These are phyloP conservation scores for Oryza longistaminata DNA, from an alignment of 176 grass and related monocot species.

Conservation along the genomic window DNA sequence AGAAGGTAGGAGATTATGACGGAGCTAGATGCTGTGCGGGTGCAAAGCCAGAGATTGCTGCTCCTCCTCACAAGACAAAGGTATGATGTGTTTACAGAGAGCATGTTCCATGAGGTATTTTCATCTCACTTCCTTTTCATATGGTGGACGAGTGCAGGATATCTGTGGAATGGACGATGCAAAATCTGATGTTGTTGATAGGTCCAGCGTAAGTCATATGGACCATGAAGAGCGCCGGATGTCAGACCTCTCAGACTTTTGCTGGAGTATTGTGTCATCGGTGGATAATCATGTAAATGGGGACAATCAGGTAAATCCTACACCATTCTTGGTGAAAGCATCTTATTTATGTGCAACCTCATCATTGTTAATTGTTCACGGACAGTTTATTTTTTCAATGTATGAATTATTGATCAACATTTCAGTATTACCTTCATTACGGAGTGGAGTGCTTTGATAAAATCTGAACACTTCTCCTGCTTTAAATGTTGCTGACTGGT, in stretches of 20 bases:
- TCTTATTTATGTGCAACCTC: neutral
- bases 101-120: neutral
- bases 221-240: constrained; percentile 84
- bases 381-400: constrained; percentile 7
- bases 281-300: constrained; percentile 63
- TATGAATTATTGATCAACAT: constrained; percentile 1
- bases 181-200: constrained; percentile 34
- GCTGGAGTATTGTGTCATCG: constrained; percentile 86
- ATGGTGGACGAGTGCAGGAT: constrained; percentile 38
- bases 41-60: neutral
- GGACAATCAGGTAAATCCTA: constrained; percentile 56
- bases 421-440: neutral
- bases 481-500: constrained; percentile 11
- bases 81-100: constrained; percentile 19
- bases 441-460: neutral
- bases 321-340: neutral
- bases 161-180: constrained; percentile 25
- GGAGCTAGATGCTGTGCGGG: constrained; percentile 25
- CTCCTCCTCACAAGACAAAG: constrained; percentile 45
- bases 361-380: neutral
- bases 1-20: constrained; percentile 32
- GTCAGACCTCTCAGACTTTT: constrained; percentile 91
- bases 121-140: neutral
- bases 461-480: neutral
- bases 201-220: constrained; percentile 33